Evolutionary conservation across 306 rosid species (phyloP).

Genomic region (Hippophae gyantsensis): DNA sequence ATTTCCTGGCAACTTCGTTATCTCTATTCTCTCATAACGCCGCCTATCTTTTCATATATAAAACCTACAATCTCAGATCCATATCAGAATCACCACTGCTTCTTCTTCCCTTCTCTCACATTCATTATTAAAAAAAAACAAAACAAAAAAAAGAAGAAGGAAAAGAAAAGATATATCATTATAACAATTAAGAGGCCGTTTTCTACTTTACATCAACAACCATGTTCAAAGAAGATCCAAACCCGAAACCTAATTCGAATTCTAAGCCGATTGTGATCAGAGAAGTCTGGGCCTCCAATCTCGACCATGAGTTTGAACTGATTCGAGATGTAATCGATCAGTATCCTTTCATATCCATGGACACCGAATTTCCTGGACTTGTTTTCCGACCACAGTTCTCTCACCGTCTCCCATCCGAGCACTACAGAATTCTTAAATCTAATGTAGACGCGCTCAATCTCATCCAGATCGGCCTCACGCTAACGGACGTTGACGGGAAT

Average conservation of each 20-base stretch:
- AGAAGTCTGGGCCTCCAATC: constrained; percentile 57
- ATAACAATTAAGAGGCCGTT: too few species aligned
- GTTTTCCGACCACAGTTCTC: constrained; percentile 22
- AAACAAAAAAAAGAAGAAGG: too few species aligned
- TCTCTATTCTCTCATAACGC: too few species aligned
- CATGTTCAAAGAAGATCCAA: constrained; percentile 10
- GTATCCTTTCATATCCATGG: constrained; percentile 65
- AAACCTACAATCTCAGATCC: too few species aligned
- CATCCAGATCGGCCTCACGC: constrained; percentile 70
- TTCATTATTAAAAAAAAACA: too few species aligned
- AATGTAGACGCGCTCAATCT: constrained; percentile 74
- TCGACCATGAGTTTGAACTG: constrained; percentile 35
- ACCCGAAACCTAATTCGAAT: neutral
- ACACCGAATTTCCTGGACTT: constrained; percentile 69
- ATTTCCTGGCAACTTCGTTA: too few species aligned
- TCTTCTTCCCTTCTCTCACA: too few species aligned
- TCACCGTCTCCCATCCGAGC: constrained; percentile 34
- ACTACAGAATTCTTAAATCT: constrained; percentile 43
- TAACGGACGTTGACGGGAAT: constrained; percentile 51
- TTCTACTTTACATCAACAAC: neutral
- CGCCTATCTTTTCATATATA: too few species aligned
- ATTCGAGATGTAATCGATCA: constrained; percentile 25
- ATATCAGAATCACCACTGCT: too few species aligned
- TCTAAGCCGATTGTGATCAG: constrained; percentile 38
- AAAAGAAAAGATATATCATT: too few species aligned